Evolutionary conservation across 2,329 filamentous ascomycete genomes (phyloP), one percentile per base, ranked within the genome.

Genomic region (Beauveria varroae): DNA sequence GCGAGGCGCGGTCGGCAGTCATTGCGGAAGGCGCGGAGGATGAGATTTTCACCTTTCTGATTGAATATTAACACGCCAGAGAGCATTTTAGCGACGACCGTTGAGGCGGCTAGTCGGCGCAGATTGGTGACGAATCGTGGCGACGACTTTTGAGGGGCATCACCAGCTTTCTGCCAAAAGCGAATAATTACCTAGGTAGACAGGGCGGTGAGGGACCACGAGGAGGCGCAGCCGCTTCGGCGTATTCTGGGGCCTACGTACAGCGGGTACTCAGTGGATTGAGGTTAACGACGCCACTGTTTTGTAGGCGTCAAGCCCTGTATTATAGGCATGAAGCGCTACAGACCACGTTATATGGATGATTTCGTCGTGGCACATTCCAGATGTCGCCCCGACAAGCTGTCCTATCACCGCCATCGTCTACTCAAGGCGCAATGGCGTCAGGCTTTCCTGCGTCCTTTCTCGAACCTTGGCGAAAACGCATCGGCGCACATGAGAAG

Each of bases 11-110:
- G 95, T 62, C 96, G 91, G 78, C 95, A 98, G 79, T 99, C 96
- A 75, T 96, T 96, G 72, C 95, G 92, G 78, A 99, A 99, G 70
- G 95, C 92, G 72, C 95, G 91, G 81, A 99, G 97, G 76, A 99
- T 99, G 72, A 99, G 90, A 78, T 99, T 97, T 81, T 99, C 95
- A 78, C 95, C 95, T 79, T 99, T 99, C 76, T 99, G 95, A 69
- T 99, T 99, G 84, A 99, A 99, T 68, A 99, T 88, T 68, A 99
- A 86, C 71, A 99, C 93, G 63, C 95, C 95, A 68, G 93, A 98
- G 68, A 99, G 82, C 96, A 99, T 99, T 22, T 59, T 61, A 24
- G 54, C 49, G 44, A 61, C 37, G 22, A 24, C 16, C 10, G 46
- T 47, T 2, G 3, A 37, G 18, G 5, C 12, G 5, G 30, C 41